phyloP scores from a whole-genome alignment of 352 stramenopile genomes.

The Phytophthora megakarya region DNA sequence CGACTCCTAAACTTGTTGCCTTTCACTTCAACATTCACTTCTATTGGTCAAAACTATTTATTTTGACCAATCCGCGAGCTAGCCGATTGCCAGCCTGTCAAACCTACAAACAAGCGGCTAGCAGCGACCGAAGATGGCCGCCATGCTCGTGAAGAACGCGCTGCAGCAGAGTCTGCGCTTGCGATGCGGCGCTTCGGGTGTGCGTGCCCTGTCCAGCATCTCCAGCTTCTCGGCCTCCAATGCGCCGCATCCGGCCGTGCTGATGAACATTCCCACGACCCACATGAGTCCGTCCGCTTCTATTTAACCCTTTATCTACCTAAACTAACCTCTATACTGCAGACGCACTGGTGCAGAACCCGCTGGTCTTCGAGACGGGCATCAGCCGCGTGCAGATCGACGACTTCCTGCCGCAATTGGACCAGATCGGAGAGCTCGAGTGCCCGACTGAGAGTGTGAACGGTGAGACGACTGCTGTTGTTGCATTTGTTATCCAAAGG shows the following conservation, averaged over 20 bases:
- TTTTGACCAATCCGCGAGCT: constrained; percentile 9
- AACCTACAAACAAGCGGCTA: constrained; percentile 32
- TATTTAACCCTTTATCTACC: constrained; percentile 2
- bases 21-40: background rate
- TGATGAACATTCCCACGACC: constrained; percentile 19
- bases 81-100: constrained; percentile 22
- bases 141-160: constrained; percentile 41
- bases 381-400: constrained; percentile 40
- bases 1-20: too few species aligned
- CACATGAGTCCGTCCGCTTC: constrained; percentile 28
- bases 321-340: background rate
- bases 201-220: constrained; percentile 26
- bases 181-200: constrained; percentile 1
- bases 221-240: constrained; percentile 10
- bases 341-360: constrained; percentile 45
- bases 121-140: constrained; percentile 32
- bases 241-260: constrained; percentile 21
- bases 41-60: too few species aligned
- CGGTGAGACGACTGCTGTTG: constrained; percentile 28
- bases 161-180: constrained; percentile 37
- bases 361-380: constrained; percentile 52
- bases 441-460: constrained; percentile 55
- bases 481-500: background rate
- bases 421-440: constrained; percentile 42
- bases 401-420: constrained; percentile 43